phyloP scores from a whole-genome alignment of 345 rosid species.

The Melaleuca alternifolia region DNA sequence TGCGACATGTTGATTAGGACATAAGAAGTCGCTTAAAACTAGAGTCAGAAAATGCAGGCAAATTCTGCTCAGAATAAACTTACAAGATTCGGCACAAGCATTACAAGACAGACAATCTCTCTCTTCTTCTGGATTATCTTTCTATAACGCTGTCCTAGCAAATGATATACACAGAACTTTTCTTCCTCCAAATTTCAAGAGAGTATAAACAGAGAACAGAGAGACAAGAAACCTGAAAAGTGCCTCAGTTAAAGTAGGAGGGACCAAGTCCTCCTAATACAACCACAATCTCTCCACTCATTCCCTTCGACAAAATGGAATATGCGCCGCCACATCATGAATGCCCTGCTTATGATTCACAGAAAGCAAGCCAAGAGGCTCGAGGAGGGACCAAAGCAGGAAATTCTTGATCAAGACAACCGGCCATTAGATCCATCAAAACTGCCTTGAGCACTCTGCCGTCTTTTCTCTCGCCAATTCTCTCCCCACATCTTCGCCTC shows the following conservation, averaged over 20 bases:
- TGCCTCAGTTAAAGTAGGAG: neutral
- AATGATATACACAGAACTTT: neutral
- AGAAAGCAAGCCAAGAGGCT: neutral
- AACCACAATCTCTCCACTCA: neutral
- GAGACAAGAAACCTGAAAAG: neutral
- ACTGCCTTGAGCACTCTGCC: constrained; percentile 55
- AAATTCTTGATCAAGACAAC: neutral
- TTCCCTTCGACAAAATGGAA: neutral
- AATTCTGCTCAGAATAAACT: neutral
- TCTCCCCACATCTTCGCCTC: constrained; percentile 99
- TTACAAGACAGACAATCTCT: neutral
- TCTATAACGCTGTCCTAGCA: neutral
- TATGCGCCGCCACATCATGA: neutral
- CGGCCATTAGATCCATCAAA: constrained; percentile 24
- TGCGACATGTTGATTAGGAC: no score
- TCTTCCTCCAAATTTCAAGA: neutral
- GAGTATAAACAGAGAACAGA: neutral
- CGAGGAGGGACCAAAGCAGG: no score
- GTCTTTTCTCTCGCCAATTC: constrained; percentile 74
- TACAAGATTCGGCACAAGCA: neutral
- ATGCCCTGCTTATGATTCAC: neutral
- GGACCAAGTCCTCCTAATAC: neutral
- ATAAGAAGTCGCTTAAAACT: neutral
- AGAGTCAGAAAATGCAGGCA: neutral
- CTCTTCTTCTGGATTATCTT: neutral